Percentiles rank a stretch among this genome's conserved stretches.
Evolutionary conservation across 345 rosid species (phyloP).

Genomic region (Isatis tinctoria): DNA sequence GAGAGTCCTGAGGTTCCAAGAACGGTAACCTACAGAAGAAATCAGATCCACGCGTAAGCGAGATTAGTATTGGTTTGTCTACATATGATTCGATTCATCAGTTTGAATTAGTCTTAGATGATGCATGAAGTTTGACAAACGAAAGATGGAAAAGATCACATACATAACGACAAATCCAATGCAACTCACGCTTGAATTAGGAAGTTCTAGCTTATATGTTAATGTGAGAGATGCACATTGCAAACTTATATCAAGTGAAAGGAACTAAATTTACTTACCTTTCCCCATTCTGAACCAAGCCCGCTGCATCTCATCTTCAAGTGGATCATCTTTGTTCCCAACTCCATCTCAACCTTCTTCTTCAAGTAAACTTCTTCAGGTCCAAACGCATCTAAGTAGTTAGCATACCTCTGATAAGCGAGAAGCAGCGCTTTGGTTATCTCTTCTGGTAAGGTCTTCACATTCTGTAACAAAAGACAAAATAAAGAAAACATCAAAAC

Average conservation of each 20-base stretch:
- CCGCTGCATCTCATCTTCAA: constrained; percentile 96
- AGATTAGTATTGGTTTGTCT: not conserved
- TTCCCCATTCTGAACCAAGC: constrained; percentile 89
- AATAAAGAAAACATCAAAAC: not conserved
- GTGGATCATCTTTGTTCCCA: constrained; percentile 94
- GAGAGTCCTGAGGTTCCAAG: constrained; percentile 92
- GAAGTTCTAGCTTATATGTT: not conserved
- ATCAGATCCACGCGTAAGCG: not conserved
- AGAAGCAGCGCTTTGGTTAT: constrained; percentile 47
- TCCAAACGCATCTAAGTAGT: constrained; percentile 67
- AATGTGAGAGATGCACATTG: not conserved
- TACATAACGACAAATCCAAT: not conserved
- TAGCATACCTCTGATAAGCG: constrained; percentile 55
- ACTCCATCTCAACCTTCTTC: constrained; percentile 91
- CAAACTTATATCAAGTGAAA: not conserved
- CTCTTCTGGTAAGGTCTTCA: constrained; percentile 58
- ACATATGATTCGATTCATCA: not conserved
- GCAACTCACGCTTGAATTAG: not conserved
- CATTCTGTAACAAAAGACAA: constrained; percentile 47
- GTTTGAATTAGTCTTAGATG: not conserved
- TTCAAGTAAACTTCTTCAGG: constrained; percentile 67
- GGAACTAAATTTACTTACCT: constrained; percentile 45
- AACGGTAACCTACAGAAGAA: constrained; percentile 63
- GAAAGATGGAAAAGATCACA: not conserved
- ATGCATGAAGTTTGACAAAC: not conserved